phyloP scores from a whole-genome alignment of 1,139 yeast genomes.

The Lodderomyces metapsilosis region DNA sequence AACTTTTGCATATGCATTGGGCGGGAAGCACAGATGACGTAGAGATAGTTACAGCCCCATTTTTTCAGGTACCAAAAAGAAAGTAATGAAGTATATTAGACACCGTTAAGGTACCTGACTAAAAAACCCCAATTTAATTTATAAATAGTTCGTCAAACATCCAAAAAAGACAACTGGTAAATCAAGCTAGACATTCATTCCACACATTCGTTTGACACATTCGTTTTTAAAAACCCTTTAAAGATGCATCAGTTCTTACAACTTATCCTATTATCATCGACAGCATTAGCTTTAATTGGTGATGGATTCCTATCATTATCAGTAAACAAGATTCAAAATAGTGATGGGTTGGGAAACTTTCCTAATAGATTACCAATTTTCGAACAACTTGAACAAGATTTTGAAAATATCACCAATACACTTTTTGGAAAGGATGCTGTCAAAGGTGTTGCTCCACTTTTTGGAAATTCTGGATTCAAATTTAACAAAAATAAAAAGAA shows the following conservation, averaged over 20 bases:
- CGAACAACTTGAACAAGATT: conserved; percentile 3
- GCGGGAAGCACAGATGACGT: too few species aligned
- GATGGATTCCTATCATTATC: conserved; percentile 12
- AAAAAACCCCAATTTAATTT: not conserved
- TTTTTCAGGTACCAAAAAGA: not conserved
- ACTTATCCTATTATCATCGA: conserved; percentile 4
- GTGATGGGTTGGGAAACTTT: not conserved
- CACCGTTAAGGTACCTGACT: not conserved
- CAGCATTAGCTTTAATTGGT: conserved; percentile 9
- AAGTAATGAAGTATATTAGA: not conserved
- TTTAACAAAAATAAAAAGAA: not conserved
- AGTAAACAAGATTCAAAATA: conserved; percentile 8
- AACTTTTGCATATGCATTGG: too few species aligned
- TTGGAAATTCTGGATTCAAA: conserved; percentile 5
- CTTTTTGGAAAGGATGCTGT: not conserved
- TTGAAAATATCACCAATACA: conserved; percentile 3
- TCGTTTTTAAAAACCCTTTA: not conserved
- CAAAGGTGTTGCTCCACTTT: conserved; percentile 4
- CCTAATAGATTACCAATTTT: conserved; percentile 5
- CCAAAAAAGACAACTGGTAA: too few species aligned
- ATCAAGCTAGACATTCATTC: too few species aligned
- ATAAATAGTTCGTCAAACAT: too few species aligned
- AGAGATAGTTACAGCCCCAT: not conserved
- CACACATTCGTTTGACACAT: not conserved
- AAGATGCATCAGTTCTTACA: not conserved